Evolutionary conservation across 2,329 filamentous ascomycete genomes (phyloP), one percentile per base, ranked within the genome.

Genomic region (Pseudofabraea citricarpa): DNA sequence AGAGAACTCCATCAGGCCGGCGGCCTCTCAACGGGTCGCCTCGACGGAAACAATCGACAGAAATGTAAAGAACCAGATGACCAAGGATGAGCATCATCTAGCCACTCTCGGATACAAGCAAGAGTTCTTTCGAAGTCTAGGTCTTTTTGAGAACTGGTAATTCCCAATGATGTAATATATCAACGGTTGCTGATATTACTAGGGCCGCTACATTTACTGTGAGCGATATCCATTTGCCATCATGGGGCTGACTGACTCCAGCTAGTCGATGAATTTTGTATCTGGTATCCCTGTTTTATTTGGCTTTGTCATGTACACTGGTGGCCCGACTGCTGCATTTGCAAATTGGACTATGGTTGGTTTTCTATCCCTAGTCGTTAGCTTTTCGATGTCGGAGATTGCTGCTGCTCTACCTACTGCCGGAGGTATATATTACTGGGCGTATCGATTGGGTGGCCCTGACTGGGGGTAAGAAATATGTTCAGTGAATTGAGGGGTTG

Each of bases 401-500:
- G 63, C 60, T 7, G 58, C 62, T 16, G 59, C 62, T 9, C 49
- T 64, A 13, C 65, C 65, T 3, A 66, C 62, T 0, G 60, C 64
- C 6, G 64, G 64, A 4, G 64, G 63, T 3, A 65, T 66, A 29
- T 67, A 66, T 50, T 67, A 61, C 49, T 66, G 64, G 64, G 51
- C 59, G 15, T 66, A 64, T 48, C 52, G 57, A 16, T 55, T 67
- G 2, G 64, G 64, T 18, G 64, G 64, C 18, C 47, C 57, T 36
- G 49, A 56, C 45, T 64, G 62, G 49, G 64, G 64, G 53, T 56
- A 49, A 16, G 32, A 21, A 18, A 18, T 50, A 37, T 38, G 22
- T 49, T 32, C 38, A 22, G 29, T 32, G 15, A n/a, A n/a, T n/a
- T n/a, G n/a, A n/a, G n/a, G n/a, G n/a, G n/a, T n/a, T n/a, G n/a